Percentiles rank a stretch among this genome's conserved stretches.
These are phyloP conservation scores for Suhomyces panamericanus DNA, from an alignment of 1,139 yeast species.

Conservation along the genomic window DNA sequence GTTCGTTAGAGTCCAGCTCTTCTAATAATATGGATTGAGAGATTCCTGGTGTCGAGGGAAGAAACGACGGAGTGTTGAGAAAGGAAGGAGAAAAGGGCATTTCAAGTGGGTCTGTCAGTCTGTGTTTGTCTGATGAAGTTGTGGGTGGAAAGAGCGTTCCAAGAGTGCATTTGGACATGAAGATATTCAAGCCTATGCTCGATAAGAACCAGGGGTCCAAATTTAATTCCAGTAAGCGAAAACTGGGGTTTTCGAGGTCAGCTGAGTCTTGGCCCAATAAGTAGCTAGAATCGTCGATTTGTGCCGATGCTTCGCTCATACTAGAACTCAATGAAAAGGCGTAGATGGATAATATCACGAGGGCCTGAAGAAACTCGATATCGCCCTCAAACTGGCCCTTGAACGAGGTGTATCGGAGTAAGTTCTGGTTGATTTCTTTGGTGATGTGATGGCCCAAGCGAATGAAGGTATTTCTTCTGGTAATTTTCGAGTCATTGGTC, in stretches of 20 bases:
- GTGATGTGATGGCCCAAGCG: constrained; percentile 31
- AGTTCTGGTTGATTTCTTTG: constrained; percentile 46
- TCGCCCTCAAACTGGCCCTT: constrained; percentile 28
- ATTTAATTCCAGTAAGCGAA: constrained; percentile 21
- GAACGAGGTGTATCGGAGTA: constrained; percentile 31
- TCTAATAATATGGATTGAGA: constrained; percentile 31
- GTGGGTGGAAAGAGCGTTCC: constrained; percentile 25
- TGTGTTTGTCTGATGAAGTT: neutral
- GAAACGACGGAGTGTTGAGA: constrained; percentile 3
- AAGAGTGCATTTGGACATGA: constrained; percentile 47
- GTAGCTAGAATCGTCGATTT: neutral
- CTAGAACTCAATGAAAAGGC: constrained; percentile 58
- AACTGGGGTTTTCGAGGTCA: constrained; percentile 3
- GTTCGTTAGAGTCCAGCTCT: constrained; percentile 41
- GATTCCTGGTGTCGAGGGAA: neutral
- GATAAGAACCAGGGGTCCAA: constrained; percentile 66
- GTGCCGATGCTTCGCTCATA: constrained; percentile 3
- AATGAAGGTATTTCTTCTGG: constrained; percentile 22
- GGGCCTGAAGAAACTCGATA: constrained; percentile 65
- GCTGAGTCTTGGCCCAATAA: neutral
- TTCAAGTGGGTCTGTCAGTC: neutral
- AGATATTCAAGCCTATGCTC: constrained; percentile 58
- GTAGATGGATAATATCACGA: constrained; percentile 62
- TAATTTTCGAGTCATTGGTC: constrained; percentile 19
- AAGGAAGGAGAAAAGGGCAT: constrained; percentile 2